phyloP scores from a whole-genome alignment of 192 early-diverging fungal species.

The Coemansia sp. region DNA sequence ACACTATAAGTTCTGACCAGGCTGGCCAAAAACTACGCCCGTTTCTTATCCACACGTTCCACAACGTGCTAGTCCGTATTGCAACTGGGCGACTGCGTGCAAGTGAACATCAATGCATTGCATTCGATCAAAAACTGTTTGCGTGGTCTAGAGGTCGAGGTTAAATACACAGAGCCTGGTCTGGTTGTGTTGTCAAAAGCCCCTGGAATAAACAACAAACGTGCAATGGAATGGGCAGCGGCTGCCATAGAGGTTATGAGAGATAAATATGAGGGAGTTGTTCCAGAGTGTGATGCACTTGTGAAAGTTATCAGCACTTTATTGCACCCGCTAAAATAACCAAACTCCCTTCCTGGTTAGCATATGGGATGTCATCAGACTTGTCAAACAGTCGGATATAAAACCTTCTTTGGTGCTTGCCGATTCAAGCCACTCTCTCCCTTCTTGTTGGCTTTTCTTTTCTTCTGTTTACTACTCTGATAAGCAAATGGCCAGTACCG shows the following conservation, averaged over 20 bases:
- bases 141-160: conserved; percentile 46
- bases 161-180: conserved; percentile 57
- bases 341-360: not conserved
- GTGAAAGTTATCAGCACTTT: too few relatives aligned
- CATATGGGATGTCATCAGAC: not conserved
- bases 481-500: not conserved
- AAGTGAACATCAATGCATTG: conserved; percentile 44
- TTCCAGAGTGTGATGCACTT: not conserved
- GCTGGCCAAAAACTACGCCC: conserved; percentile 38
- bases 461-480: not conserved
- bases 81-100: conserved; percentile 51
- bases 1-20: not conserved
- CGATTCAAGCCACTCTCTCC: not conserved
- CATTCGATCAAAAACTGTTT: conserved; percentile 49
- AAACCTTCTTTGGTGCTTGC: not conserved
- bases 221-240: conserved; percentile 27
- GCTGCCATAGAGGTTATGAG: conserved; percentile 7
- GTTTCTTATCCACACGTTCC: conserved; percentile 35
- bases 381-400: not conserved
- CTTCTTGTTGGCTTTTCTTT: not conserved
- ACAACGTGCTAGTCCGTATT: conserved; percentile 41
- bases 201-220: conserved; percentile 42
- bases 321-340: too few relatives aligned
- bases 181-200: conserved; percentile 60
- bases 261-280: not conserved